Conservation (phyloP, 495 filamentous ascomycete genomes). For the Penicillium steckii region DNA sequence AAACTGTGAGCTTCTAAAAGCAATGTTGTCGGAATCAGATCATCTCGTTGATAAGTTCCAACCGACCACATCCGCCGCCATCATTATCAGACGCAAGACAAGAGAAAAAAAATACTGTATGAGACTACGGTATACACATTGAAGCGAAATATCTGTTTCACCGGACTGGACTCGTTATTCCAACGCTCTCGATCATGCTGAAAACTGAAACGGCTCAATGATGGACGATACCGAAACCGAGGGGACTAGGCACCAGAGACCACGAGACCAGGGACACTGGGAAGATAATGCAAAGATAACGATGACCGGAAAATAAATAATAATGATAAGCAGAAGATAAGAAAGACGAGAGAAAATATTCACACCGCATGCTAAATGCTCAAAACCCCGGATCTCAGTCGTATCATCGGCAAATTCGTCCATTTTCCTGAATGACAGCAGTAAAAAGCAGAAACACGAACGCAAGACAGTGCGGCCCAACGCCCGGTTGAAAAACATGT, state of each 20-base stretch:
- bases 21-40: no score
- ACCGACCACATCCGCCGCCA: no score
- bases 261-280: no score
- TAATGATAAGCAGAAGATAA: slow-evolving; percentile 21
- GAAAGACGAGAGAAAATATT: slow-evolving; percentile 34
- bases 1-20: no score
- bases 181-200: neutral
- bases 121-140: no score
- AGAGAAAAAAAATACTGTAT: no score
- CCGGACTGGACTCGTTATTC: neutral
- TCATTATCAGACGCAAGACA: no score
- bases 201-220: neutral
- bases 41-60: no score
- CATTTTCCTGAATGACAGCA: slow-evolving; percentile 19
- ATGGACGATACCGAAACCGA: neutral
- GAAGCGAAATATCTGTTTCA: no score
- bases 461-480: slow-evolving; percentile 32
- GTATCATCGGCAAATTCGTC: slow-evolving; percentile 25
- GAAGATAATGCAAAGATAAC: neutral
- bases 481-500: slow-evolving; percentile 41
- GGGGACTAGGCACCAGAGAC: no score
- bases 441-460: slow-evolving; percentile 20
- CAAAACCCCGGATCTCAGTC: slow-evolving; percentile 26
- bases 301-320: slow-evolving; percentile 11
- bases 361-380: slow-evolving; percentile 48